Base-by-base conservation (phyloP, 495 filamentous ascomycete species). In the Letharia columbiana region DNA sequence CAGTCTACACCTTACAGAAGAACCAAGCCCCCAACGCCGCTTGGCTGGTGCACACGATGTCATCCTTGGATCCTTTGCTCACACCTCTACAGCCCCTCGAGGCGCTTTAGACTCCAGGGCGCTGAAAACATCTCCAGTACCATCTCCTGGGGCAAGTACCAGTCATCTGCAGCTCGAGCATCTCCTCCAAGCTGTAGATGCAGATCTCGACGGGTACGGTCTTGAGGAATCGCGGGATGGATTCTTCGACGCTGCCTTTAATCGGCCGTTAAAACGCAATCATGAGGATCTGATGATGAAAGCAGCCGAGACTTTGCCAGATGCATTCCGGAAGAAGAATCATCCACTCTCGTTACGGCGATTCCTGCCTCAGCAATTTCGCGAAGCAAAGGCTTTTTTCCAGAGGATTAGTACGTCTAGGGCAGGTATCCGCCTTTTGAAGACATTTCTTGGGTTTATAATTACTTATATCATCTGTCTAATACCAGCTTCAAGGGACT, bases 161-260 rank as follows among this genome's bases (percentile, higher is more conserved):
- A 71, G 72, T 58, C 68, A 73, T 18, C 50, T 64, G 50, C 78
- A 81, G 57, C 71, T 81, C 11, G 75, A 77, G 52, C 74, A 76
- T 60, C 70, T 81, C 10, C 67, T 79, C 1, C 74, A 76, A 52
- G 73, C 71, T 54, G 57, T 76, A 18, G 70, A 80, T 61, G 68
- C 74, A 60, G 76, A 80, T 49, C 72, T 82, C 41, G 74, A 80
- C 44, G 76, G 80, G 6, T 85, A 84, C 69, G 83, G 81, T 2
- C 73, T 85, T 15, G 74, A 79, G 56, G 83, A 86, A 66, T 66
- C 78, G 20, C 75, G 83, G 63, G 83, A 85, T 73, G 83, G 83
- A 42, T 85, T 86, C 70, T 86, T 85, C 66, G 83, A 86, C 72
- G 80, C 82, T 9, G 70, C 81, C 9, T 86, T 85, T 64, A 76